These are phyloP conservation scores for Emmonsiellopsis sp. DNA, from an alignment of 2,329 filamentous ascomycete species.

Conservation along the genomic window DNA sequence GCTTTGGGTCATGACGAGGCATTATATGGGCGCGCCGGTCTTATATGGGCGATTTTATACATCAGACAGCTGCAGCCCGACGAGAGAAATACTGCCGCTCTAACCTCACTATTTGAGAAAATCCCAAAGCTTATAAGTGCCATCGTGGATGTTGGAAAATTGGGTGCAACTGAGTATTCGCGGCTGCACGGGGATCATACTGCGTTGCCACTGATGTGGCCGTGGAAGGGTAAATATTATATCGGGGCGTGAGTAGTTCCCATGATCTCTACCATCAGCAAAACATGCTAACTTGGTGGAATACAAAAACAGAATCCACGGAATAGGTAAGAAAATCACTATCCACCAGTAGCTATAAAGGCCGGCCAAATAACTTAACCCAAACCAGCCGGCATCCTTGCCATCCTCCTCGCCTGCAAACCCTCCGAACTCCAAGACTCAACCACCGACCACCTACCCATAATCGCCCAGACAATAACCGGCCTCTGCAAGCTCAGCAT, in stretches of 20 bases:
- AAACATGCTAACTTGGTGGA: constrained; percentile 13
- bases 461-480: constrained; percentile 28
- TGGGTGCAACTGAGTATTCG: constrained; percentile 21
- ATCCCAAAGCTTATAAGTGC: constrained; percentile 23
- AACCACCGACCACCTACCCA: constrained; percentile 16
- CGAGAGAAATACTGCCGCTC: constrained; percentile 10
- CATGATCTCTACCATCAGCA: constrained; percentile 13
- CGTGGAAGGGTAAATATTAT: constrained; percentile 26
- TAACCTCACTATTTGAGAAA: constrained; percentile 18
- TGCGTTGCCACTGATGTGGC: constrained; percentile 32
- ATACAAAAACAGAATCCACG: constrained; percentile 13
- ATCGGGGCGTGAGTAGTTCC: constrained; percentile 31
- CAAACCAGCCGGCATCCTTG: constrained; percentile 26
- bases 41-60: constrained; percentile 28
- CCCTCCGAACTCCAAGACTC: constrained; percentile 20
- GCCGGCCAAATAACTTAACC: neutral
- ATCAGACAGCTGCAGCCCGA: constrained; percentile 20
- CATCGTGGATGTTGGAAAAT: constrained; percentile 25
- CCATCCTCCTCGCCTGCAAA: constrained; percentile 26
- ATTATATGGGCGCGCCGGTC: constrained; percentile 29
- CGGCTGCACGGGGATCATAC: constrained; percentile 21
- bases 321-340: constrained; percentile 11
- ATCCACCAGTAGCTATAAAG: neutral
- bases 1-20: constrained; percentile 29
- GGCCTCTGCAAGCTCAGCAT: constrained; percentile 27